Percentiles rank a stretch among this genome's conserved stretches.
phyloP scores from a whole-genome alignment of 352 stramenopile species.

The Pythium graminicola region DNA sequence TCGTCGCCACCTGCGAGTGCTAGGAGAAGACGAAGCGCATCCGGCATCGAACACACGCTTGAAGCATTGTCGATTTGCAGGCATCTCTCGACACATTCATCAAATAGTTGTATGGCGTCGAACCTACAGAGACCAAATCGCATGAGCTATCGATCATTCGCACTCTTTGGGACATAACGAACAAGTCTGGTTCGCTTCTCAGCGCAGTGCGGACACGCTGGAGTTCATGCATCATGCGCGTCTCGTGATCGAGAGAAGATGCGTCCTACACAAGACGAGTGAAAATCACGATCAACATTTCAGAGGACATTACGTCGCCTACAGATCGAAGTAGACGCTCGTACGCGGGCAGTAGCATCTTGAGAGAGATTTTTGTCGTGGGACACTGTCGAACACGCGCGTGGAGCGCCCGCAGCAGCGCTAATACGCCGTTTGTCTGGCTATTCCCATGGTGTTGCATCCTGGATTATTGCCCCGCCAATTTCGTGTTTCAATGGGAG shows the following conservation, averaged over 20 bases:
- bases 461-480: constrained; percentile 5
- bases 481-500: background rate
- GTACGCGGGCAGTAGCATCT: constrained; percentile 31
- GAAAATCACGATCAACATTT: background rate
- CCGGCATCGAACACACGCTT: constrained; percentile 6
- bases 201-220: constrained; percentile 11
- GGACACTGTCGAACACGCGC: constrained; percentile 20
- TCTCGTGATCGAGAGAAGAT: background rate
- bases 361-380: constrained; percentile 23
- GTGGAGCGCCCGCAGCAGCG: constrained; percentile 39
- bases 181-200: constrained; percentile 16
- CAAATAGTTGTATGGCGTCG: constrained; percentile 9
- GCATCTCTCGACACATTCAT: constrained; percentile 16
- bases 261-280: background rate
- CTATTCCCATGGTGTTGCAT: background rate
- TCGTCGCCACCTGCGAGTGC: constrained; percentile 48
- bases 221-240: constrained; percentile 5
- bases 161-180: background rate
- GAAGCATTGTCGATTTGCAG: background rate
- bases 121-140: no score
- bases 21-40: constrained; percentile 46
- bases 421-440: constrained; percentile 29
- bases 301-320: constrained; percentile 8
- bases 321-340: constrained; percentile 49
- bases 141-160: no score